Conservation (phyloP, 768 basidiomycete genomes). For the Pleurotus giganteus region DNA sequence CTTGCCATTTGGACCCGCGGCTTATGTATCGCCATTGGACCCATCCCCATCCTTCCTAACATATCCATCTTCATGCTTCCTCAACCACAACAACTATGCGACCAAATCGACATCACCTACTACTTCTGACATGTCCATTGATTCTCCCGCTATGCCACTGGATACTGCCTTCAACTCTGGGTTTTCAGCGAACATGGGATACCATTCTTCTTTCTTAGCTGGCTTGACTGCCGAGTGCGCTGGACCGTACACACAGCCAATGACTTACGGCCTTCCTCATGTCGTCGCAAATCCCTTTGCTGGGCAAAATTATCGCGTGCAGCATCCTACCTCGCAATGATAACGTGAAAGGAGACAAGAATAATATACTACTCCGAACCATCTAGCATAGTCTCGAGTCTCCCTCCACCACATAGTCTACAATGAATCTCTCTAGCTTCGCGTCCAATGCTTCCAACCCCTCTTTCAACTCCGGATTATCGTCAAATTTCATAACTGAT, state of each 20-base stretch:
- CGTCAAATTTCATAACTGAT: constrained; percentile 35
- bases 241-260: constrained; percentile 11
- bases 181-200: too few relatives aligned
- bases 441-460: constrained; percentile 36
- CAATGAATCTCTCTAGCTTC: constrained; percentile 42
- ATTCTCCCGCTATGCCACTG: not conserved
- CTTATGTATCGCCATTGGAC: not conserved
- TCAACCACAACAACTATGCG: not conserved
- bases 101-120: not conserved
- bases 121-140: not conserved
- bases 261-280: not conserved
- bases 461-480: constrained; percentile 28
- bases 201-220: too few relatives aligned
- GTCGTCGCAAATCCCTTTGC: constrained; percentile 15
- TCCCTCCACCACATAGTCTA: constrained; percentile 12
- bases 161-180: not conserved
- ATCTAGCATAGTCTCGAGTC: too few relatives aligned
- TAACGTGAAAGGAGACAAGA: too few relatives aligned
- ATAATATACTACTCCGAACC: too few relatives aligned
- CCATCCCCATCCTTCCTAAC: not conserved
- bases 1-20: not conserved
- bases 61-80: constrained; percentile 3
- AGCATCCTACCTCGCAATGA: not conserved
- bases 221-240: not conserved
- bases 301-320: not conserved